Base-by-base conservation (phyloP, 1,139 yeast genomes). In the Magnusiomyces paraingens region DNA sequence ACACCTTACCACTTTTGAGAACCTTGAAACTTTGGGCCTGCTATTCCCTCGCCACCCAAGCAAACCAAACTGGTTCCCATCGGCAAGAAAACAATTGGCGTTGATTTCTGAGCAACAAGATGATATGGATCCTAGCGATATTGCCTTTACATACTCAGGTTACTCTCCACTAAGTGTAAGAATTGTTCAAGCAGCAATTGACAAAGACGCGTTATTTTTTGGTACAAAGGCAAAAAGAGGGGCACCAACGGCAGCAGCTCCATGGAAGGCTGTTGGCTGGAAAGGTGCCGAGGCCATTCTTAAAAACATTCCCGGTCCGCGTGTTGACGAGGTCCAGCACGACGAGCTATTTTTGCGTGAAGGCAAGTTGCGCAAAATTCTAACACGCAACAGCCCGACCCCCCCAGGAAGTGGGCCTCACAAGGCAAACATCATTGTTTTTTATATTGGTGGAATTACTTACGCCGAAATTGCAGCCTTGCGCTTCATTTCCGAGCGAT, bases 381-480 rank as follows among this genome's bases (percentile, higher is more conserved):
- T 64, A 54, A 61, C 59, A 49, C 64, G 66, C 50, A 71, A 62
- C 57, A 63, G 62, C 26, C 66, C 63, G 52, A 43, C 22, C 64
- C 67, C 11, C 64, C 63, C 20, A 64, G 62, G 47, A 42, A 62
- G 18, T 60, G 65, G 29, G 64, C 66, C 2, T 54, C 45, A 40
- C 59, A 66, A 60, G 58, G 70, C 67, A 17, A 67, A 68, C 20
- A 70, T 66, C 36, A 73, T 75, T 64, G 79, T 79, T 51, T 76
- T 84, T 39, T 70, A 86, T 35, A 66, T 88, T 44, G 96, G 96
- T 8, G 96, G 96, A 0, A 72, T 87, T n/a, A 86, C 95, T 0
- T 78, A 85, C 64, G 79, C 89, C 14, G 96, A 88, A 66, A 72
- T 87, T 12, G 77, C 88, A 12, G 82, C 89, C 18, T 73, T 87